These are phyloP conservation scores for Hortaea werneckii DNA, from an alignment of 2,329 filamentous ascomycete species.

Conservation along the genomic window DNA sequence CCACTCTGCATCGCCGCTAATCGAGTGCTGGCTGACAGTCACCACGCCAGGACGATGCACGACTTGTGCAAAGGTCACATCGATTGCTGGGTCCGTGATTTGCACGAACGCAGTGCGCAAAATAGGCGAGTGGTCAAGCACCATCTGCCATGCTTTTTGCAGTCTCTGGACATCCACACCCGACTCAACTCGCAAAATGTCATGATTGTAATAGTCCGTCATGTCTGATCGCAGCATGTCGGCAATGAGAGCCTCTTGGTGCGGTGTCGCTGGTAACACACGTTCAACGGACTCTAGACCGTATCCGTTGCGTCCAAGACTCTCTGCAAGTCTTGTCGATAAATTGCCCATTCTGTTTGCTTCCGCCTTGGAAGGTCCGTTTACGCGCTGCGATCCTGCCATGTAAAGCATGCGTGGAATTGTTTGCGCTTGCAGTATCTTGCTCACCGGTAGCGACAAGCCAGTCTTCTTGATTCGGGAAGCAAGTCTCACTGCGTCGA, in stretches of 20 bases:
- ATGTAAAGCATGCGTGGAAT: slow-evolving; percentile 49
- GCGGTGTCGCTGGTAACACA: slow-evolving; percentile 64
- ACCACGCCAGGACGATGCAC: slow-evolving; percentile 29
- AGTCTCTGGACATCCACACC: slow-evolving; percentile 48
- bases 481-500: slow-evolving; percentile 78
- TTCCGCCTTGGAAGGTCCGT: slow-evolving; percentile 5
- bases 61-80: slow-evolving; percentile 47
- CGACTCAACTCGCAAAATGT: slow-evolving; percentile 54
- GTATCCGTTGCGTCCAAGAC: background rate
- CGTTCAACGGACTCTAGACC: slow-evolving; percentile 35
- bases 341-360: background rate
- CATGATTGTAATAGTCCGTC: slow-evolving; percentile 74
- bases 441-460: slow-evolving; percentile 57
- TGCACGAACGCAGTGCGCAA: slow-evolving; percentile 64
- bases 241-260: slow-evolving; percentile 78
- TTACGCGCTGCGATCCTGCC: background rate
- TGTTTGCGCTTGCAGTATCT: slow-evolving; percentile 63
- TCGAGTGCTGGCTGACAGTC: slow-evolving; percentile 25
- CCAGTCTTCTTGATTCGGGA: slow-evolving; percentile 55
- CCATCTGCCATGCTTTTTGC: slow-evolving; percentile 49
- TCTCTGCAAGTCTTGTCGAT: background rate
- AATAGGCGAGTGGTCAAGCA: slow-evolving; percentile 56
- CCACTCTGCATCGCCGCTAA: slow-evolving; percentile 20
- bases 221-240: slow-evolving; percentile 71
- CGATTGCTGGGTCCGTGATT: slow-evolving; percentile 50